Base-by-base conservation (phyloP, 345 rosid genomes). In the Eucalyptus pumila region DNA sequence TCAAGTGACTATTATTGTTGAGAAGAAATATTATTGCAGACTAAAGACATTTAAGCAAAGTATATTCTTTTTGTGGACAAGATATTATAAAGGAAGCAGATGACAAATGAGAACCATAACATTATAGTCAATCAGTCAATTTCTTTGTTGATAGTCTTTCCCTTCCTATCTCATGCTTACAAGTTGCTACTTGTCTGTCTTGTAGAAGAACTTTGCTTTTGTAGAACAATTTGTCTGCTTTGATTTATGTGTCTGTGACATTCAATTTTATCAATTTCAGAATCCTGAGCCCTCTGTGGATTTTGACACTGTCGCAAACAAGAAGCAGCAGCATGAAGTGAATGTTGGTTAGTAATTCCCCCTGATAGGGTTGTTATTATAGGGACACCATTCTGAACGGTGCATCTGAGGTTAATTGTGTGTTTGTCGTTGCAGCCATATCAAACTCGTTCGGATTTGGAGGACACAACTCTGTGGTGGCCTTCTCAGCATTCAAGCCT, bases 401-500 rank as follows among this genome's bases (percentile, higher is more conserved):
- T 67, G 32, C 76, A 80, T n/a, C 34, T 37, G 17, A 37, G 85
- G 47, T 40, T 34, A 65, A 3, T 24, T 26, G 15, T 72, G 32
- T 27, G 10, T 76, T 87, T 26, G 13, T 88, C 23, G 87, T 86
- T 91, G 88, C 93, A 98, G 99, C 95, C 87, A 98, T 98, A 88
- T 97, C 99, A 67, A 97, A 98, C 92, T 98, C 99, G 5, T 98
- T 97, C 4, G 99, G 99, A 54, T 98, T 98, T 11, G 99, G 99
- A 87, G 99, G 99, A 92, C 99, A 98, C 93, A 98, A 98, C 96
- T 96, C 99, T 1, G 99, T 98, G 2, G 99, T 96, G 48, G 96
- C 96, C 8, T 98, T 98, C 90, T 96, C 99, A 69, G 93, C 99
- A 37, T 98, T 94, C 93, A 96, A 93, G 91, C 98, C 99, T 60